A percentile compares a stretch with the other conserved stretches of the same genome.
Conservation (phyloP, 805 yeast species). For the Komagataella ulmi region DNA sequence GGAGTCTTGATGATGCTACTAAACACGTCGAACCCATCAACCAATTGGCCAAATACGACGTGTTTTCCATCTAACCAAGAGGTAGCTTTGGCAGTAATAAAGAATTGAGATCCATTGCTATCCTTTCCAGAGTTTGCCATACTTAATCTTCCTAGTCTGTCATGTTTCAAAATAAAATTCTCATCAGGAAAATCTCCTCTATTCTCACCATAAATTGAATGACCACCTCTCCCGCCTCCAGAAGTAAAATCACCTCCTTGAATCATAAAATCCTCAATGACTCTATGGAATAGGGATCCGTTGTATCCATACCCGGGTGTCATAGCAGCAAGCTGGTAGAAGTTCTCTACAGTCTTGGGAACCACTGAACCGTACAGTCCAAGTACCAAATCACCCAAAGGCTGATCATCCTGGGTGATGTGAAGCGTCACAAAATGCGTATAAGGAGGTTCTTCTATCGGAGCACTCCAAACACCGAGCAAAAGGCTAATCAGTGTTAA, state of each 20-base stretch:
- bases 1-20: constrained; percentile 44
- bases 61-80: constrained; percentile 46
- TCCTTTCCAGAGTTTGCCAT: constrained; percentile 40
- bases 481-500: background rate
- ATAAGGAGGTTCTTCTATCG: constrained; percentile 28
- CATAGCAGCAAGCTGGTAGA: constrained; percentile 31
- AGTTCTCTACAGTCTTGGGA: constrained; percentile 53
- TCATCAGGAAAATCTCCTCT: constrained; percentile 51
- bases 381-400: constrained; percentile 32
- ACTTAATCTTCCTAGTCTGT: constrained; percentile 29
- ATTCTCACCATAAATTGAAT: constrained; percentile 61
- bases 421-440: constrained; percentile 32
- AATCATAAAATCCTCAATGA: constrained; percentile 61
- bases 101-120: constrained; percentile 59
- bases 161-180: constrained; percentile 37
- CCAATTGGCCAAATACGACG: constrained; percentile 71
- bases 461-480: background rate
- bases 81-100: constrained; percentile 42
- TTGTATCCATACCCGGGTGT: constrained; percentile 30
- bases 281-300: constrained; percentile 58
- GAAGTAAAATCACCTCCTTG: constrained; percentile 82
- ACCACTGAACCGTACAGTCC: constrained; percentile 56
- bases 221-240: constrained; percentile 60
- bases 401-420: constrained; percentile 17
- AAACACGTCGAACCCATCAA: constrained; percentile 53